A percentile compares a stretch with the other conserved stretches of the same genome.
Evolutionary conservation across 352 stramenopile species (phyloP).

Genomic region (Globisporangium nagaii): DNA sequence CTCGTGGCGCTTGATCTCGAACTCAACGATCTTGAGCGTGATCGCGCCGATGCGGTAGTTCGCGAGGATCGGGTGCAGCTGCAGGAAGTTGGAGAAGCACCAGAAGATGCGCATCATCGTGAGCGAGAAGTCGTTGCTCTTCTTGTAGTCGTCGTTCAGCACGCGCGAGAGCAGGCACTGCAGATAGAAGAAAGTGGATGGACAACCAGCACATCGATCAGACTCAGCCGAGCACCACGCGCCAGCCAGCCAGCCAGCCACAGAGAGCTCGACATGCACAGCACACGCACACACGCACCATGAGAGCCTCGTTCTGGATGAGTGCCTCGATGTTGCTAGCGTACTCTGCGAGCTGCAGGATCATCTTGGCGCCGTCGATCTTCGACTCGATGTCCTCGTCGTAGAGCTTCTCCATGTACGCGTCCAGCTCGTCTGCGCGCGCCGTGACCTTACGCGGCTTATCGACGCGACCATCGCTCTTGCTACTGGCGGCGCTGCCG

Average conservation of each 20-base stretch:
- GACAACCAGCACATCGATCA: neutral
- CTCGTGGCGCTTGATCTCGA: slow-evolving; percentile 90
- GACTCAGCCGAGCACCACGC: neutral
- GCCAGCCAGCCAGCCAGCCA: no score
- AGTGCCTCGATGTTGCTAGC: slow-evolving; percentile 89
- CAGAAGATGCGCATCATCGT: slow-evolving; percentile 95
- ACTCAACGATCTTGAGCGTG: slow-evolving; percentile 93
- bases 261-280: no score
- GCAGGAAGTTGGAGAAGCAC: slow-evolving; percentile 93
- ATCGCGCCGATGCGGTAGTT: slow-evolving; percentile 93
- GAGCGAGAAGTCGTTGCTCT: slow-evolving; percentile 91
- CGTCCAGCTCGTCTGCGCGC: slow-evolving; percentile 79
- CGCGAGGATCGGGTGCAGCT: slow-evolving; percentile 90
- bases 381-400: slow-evolving; percentile 87
- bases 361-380: slow-evolving; percentile 86
- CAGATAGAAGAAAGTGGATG: neutral
- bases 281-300: slow-evolving; percentile 38
- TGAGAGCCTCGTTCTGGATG: slow-evolving; percentile 93
- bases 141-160: slow-evolving; percentile 94
- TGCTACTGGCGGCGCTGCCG: slow-evolving; percentile 4
- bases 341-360: slow-evolving; percentile 87
- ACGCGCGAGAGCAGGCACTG: slow-evolving; percentile 89
- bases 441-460: slow-evolving; percentile 53
- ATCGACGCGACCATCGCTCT: slow-evolving; percentile 14
- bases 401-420: slow-evolving; percentile 94